These are phyloP conservation scores for Fusarium siculi DNA, from an alignment of 2,329 filamentous ascomycete genomes.

Conservation along the genomic window DNA sequence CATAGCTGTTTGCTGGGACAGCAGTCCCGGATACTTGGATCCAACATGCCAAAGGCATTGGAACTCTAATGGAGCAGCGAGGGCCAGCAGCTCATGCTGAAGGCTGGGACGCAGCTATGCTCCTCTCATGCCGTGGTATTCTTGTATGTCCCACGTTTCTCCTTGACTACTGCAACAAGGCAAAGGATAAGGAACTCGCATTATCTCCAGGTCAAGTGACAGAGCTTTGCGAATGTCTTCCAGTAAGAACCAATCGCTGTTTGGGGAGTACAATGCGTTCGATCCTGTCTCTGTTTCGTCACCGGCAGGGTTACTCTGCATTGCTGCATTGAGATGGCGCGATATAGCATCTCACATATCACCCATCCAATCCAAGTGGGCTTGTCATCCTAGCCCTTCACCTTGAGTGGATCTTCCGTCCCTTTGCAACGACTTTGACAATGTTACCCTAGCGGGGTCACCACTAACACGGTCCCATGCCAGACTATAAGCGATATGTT, in stretches of 20 bases:
- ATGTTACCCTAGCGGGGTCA: slow-evolving; percentile 37
- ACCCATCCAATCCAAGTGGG: slow-evolving; percentile 39
- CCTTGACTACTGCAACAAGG: background rate
- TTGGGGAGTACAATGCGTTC: slow-evolving; percentile 1
- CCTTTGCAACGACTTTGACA: slow-evolving; percentile 29
- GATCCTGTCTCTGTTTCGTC: slow-evolving; percentile 23
- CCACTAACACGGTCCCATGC: slow-evolving; percentile 36
- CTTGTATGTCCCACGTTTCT: slow-evolving; percentile 45
- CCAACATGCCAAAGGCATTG: slow-evolving; percentile 53
- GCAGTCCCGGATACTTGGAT: slow-evolving; percentile 51
- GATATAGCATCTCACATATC: slow-evolving; percentile 44
- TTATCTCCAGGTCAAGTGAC: slow-evolving; percentile 31
- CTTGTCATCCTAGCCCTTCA: slow-evolving; percentile 26
- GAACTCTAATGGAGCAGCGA: slow-evolving; percentile 52
- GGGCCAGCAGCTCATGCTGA: slow-evolving; percentile 50
- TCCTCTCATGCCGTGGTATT: slow-evolving; percentile 52
- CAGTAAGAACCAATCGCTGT: slow-evolving; percentile 5
- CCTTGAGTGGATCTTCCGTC: slow-evolving; percentile 35
- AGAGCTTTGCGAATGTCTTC: background rate
- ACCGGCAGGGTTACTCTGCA: slow-evolving; percentile 39
- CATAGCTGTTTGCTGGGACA: slow-evolving; percentile 56
- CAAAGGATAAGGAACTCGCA: slow-evolving; percentile 19
- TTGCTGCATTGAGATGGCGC: slow-evolving; percentile 41
- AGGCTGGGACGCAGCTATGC: slow-evolving; percentile 51
- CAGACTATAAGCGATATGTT: slow-evolving; percentile 55